phyloP scores from a whole-genome alignment of 2,329 filamentous ascomycete genomes.

The Penicillium sp. region DNA sequence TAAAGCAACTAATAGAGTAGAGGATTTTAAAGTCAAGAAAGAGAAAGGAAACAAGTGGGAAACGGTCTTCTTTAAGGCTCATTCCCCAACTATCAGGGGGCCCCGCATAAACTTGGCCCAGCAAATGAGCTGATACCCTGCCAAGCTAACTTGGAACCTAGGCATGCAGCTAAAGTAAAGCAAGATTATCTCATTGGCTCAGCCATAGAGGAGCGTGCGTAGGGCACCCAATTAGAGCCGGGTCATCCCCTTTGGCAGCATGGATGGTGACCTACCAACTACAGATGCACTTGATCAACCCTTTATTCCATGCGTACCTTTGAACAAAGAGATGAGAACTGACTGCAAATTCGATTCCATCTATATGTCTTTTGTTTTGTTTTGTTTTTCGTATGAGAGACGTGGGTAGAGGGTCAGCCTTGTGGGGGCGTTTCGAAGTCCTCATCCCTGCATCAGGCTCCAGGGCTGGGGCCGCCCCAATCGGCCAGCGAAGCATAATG shows the following conservation, averaged over 20 bases:
- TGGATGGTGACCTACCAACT: not conserved
- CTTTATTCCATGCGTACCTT: not conserved
- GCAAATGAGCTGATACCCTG: not conserved
- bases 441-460: not conserved
- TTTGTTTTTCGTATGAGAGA: not conserved
- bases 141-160: not conserved
- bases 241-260: not conserved
- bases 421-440: not conserved
- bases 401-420: not conserved
- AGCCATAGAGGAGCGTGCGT: not conserved
- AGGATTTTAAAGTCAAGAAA: not conserved
- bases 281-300: not conserved
- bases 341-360: not conserved
- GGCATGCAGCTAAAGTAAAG: not conserved
- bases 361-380: not conserved
- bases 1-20: not conserved
- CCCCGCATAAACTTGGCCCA: not conserved
- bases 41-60: not conserved
- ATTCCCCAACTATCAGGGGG: not conserved
- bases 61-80: not conserved
- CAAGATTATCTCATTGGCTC: not conserved
- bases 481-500: not conserved
- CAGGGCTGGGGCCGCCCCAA: not conserved
- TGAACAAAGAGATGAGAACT: not conserved
- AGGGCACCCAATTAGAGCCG: not conserved